Conservation (phyloP, 768 basidiomycete species). For the Glaciozyma antarctica region DNA sequence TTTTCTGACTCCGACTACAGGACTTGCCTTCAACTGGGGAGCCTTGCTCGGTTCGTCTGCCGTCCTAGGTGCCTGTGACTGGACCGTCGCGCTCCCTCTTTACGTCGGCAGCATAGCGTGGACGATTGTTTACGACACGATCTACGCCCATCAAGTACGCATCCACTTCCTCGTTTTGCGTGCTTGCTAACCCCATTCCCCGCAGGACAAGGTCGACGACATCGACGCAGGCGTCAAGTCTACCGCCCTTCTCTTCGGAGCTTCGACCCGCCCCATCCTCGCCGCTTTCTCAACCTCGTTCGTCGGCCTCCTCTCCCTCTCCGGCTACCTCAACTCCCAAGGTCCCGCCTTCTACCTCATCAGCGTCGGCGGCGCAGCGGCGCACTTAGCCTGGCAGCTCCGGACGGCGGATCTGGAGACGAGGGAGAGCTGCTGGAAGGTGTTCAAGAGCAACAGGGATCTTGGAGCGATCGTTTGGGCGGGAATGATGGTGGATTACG, state of each 20-base stretch:
- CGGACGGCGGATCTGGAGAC: constrained; percentile 63
- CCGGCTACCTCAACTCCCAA: constrained; percentile 70
- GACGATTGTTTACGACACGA: constrained; percentile 94
- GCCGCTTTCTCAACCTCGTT: constrained; percentile 61
- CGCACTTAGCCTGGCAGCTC: constrained; percentile 70
- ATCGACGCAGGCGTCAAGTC: constrained; percentile 78
- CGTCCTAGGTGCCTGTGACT: constrained; percentile 67
- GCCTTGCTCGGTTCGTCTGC: constrained; percentile 93
- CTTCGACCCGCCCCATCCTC: constrained; percentile 64
- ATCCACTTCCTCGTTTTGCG: neutral
- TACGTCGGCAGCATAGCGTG: constrained; percentile 84
- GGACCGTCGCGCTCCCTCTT: constrained; percentile 72
- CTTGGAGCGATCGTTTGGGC: constrained; percentile 32
- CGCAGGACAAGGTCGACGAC: constrained; percentile 86
- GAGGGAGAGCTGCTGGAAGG: constrained; percentile 75
- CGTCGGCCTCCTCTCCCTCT: constrained; percentile 62
- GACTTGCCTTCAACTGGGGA: constrained; percentile 96
- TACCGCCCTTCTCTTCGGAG: constrained; percentile 83
- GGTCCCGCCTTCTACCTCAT: constrained; percentile 65
- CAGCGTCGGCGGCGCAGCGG: constrained; percentile 60
- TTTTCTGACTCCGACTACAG: constrained; percentile 42
- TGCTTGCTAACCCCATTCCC: neutral
- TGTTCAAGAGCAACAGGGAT: constrained; percentile 47
- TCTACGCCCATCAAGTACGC: constrained; percentile 88
- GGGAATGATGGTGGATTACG: constrained; percentile 24